These are phyloP conservation scores for Kodamaea plutei DNA, from an alignment of 1,139 yeast genomes.

Conservation along the genomic window DNA sequence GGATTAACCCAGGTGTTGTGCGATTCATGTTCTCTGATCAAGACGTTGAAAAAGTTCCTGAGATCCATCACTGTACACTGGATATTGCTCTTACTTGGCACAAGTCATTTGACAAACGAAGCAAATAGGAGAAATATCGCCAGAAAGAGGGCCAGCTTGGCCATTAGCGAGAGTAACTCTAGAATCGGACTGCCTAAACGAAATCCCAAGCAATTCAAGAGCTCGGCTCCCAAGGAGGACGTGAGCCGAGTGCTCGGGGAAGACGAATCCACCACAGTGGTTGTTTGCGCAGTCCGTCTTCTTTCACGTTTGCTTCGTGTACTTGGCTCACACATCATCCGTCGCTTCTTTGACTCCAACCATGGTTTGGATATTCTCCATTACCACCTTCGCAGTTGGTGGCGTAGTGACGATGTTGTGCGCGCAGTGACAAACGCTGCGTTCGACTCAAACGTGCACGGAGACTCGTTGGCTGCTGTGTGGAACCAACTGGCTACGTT, in stretches of 20 bases:
- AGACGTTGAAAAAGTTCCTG: conserved; percentile 44
- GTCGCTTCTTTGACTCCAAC: conserved; percentile 47
- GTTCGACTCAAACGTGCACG: conserved; percentile 31
- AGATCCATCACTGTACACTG: conserved; percentile 62
- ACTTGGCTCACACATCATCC: conserved; percentile 45
- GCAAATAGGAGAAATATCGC: background rate
- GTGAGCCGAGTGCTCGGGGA: too few relatives aligned
- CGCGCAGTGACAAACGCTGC: conserved; percentile 34
- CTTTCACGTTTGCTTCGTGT: conserved; percentile 46
- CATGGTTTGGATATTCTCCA: conserved; percentile 54
- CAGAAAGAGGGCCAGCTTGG: conserved; percentile 13
- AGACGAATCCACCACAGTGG: conserved; percentile 27
- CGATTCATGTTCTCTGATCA: conserved; percentile 30
- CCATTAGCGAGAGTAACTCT: conserved; percentile 41
- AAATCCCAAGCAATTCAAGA: conserved; percentile 19
- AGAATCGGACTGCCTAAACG: conserved; percentile 49
- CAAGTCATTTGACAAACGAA: conserved; percentile 18
- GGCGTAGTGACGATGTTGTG: conserved; percentile 39
- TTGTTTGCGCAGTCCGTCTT: conserved; percentile 45
- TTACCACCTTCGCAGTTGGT: conserved; percentile 40
- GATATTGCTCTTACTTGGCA: conserved; percentile 53
- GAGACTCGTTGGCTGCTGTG: conserved; percentile 2
- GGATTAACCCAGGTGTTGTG: conserved; percentile 31
- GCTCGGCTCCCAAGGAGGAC: conserved; percentile 11
- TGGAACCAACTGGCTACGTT: conserved; percentile 13